These are phyloP conservation scores for Colletotrichum acutatum DNA, from an alignment of 2,329 filamentous ascomycete genomes.

Conservation along the genomic window DNA sequence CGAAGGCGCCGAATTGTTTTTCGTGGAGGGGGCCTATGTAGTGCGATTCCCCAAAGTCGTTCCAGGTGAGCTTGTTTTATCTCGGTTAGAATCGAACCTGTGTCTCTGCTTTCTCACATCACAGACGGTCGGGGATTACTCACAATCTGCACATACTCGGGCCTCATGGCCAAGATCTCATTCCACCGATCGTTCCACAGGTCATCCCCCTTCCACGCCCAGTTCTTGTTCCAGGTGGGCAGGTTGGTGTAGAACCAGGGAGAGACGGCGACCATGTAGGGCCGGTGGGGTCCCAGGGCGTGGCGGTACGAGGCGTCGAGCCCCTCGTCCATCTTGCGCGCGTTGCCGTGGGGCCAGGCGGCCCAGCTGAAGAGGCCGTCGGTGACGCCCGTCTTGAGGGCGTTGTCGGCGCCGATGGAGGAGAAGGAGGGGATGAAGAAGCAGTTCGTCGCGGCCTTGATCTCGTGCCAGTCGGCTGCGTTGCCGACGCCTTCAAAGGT, in stretches of 20 bases:
- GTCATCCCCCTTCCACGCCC: slow-evolving; percentile 69
- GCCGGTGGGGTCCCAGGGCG: slow-evolving; percentile 22
- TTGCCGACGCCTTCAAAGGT: slow-evolving; percentile 57
- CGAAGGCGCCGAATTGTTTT: slow-evolving; percentile 30
- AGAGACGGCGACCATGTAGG: slow-evolving; percentile 64
- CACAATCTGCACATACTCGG: slow-evolving; percentile 57
- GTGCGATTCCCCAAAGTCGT: slow-evolving; percentile 65
- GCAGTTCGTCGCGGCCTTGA: slow-evolving; percentile 51
- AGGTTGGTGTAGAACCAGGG: slow-evolving; percentile 72
- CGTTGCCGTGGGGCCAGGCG: slow-evolving; percentile 47
- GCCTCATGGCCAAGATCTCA: slow-evolving; percentile 58
- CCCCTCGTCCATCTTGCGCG: slow-evolving; percentile 33
- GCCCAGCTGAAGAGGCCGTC: slow-evolving; percentile 53
- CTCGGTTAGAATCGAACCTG: background rate
- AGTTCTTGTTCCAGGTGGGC: slow-evolving; percentile 67
- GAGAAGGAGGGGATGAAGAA: slow-evolving; percentile 60
- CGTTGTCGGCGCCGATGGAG: slow-evolving; percentile 46
- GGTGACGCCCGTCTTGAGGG: slow-evolving; percentile 36
- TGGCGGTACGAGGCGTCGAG: slow-evolving; percentile 37
- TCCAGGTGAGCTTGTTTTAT: slow-evolving; percentile 44
- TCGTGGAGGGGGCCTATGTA: slow-evolving; percentile 60
- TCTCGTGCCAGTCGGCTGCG: slow-evolving; percentile 54
- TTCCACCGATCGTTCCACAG: slow-evolving; percentile 71
- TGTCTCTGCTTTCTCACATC: too few relatives aligned
- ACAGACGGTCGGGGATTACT: slow-evolving; percentile 39